Evolutionary conservation across 345 rosid genomes (phyloP).

Genomic region (Camelina sativa): DNA sequence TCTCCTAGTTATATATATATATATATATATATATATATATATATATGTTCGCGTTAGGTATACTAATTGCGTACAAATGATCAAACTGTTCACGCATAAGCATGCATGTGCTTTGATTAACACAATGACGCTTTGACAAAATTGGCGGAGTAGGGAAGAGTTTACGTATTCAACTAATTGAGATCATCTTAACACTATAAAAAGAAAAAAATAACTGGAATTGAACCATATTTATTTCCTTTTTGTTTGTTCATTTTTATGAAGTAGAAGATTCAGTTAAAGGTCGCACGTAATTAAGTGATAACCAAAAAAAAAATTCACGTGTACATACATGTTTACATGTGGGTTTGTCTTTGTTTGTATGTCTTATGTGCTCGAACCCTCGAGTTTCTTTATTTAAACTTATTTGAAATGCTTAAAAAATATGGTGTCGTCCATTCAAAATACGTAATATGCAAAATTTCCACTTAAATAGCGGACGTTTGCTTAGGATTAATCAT

Average conservation of each 20-base stretch:
- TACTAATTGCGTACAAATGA: slow-evolving; percentile 1
- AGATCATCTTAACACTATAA: not conserved
- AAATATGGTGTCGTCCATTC: slow-evolving; percentile 6
- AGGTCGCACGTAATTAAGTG: not conserved
- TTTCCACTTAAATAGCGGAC: not conserved
- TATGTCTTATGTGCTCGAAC: not conserved
- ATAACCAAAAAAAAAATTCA: slow-evolving; percentile 6
- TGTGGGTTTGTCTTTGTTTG: slow-evolving; percentile 26
- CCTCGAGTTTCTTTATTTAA: not conserved
- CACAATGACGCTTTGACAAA: slow-evolving; percentile 18
- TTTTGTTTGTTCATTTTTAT: not conserved
- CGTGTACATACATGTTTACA: slow-evolving; percentile 17
- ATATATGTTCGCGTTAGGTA: not conserved
- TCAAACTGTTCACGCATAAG: not conserved
- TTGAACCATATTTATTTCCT: too few species aligned
- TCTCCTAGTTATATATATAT: too few species aligned
- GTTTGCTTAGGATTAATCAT: not conserved
- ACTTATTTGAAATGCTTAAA: not conserved
- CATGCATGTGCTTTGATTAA: slow-evolving; percentile 20
- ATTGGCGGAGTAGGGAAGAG: slow-evolving; percentile 10
- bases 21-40: too few species aligned
- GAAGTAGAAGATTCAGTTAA: not conserved
- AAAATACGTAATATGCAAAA: not conserved
- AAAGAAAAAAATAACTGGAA: too few species aligned
- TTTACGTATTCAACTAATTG: not conserved